Base-by-base conservation (phyloP, 106 monocot species). In the Triglochin maritima region DNA sequence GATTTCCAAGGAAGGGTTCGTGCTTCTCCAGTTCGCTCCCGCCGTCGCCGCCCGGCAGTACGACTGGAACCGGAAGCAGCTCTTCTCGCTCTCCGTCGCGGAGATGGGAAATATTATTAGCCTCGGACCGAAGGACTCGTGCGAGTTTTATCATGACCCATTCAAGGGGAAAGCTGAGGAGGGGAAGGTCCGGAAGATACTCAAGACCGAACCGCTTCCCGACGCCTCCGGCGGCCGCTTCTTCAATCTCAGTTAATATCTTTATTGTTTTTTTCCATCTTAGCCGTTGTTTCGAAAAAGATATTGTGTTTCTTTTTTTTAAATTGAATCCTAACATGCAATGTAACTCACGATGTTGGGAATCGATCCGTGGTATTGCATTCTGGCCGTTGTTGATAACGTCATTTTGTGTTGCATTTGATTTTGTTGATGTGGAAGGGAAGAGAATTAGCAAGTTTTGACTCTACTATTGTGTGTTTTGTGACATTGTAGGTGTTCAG, bases 31-130 rank as follows among this genome's bases (percentile, higher is more conserved):
- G 71, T 98, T 98, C 68, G 85, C 96, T 7, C 96, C 96, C 41
- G 90, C 84, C 4, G 80, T 72, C 46, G 91, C 72, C 8, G 66
- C 71, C 8, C 81, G 90, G 48, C 96, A 98, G 67, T 98, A 91
- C 57, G 91, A 98, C 63, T 98, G 96, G 96, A 88, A 4, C 59
- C 63, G 88, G 60, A 98, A 98, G 55, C 96, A 98, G 88, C 91
- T 87, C 7, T 90, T 96, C 70, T 90, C 95, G 53, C 68, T 96
- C 62, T 90, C 90, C 69, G 80, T 88, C 49, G 46, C 57, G 50
- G 90, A 96, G 69, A 90, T 96, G 75, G 95, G 90, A 57, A 85
- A 65, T 67, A 49, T 96, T 60, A 85, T 96, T 78, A 77, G 72
- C 64, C 87, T 96, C 60, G 87, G 85, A 29, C 63, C 83, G 54